Evolutionary conservation across 805 yeast species (phyloP), one percentile per base, ranked within the genome.

Genomic region (Ogataea pignaliae): DNA sequence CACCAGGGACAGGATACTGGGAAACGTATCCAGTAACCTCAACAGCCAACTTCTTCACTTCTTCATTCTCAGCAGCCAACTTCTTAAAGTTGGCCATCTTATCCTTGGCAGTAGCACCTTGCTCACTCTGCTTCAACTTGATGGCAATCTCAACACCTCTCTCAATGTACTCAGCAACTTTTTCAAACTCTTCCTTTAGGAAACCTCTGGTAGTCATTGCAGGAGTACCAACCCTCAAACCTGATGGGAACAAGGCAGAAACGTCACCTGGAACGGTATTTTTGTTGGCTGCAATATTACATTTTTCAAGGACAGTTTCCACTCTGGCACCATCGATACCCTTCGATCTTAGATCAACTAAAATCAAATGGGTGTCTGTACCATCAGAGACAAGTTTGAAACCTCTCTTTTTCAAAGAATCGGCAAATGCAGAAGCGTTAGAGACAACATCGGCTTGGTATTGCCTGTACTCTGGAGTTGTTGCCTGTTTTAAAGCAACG

Each of bases 181-280:
- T 79, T 57, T 69, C 76, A 68, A 91, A 93, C 64, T 93, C 97
- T 47, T 73, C 83, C 66, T 86, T 89, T 47, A 89, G 86, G 59
- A 89, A 79, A 55, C 99, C 99, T 74, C 99, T 88, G 47, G 97
- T 88, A 52, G 97, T 81, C 98, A 91, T 91, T 45, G 97, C 97
- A 54, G 99, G 99, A 41, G 99, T 86, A 63, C 99, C 99, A 50
- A 91, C 85, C 73, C 99, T 86, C 53, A 91, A 81, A 66, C 99
- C 99, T 59, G 95, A 91, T 65, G 99, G 98, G 52, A 89, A 91
- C 52, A 91, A 77, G 42, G 98, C 98, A 37, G 95, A 85, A 70
- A 85, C 88, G 72, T 91, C 99, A 64, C 97, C 97, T 51, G 99
- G 98, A 53, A 91, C 88, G 38, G 99, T 84, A 80, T 93, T 93